Percentiles rank a stretch among this genome's conserved stretches.
Conservation (phyloP, 495 filamentous ascomycete genomes). For the Penicillium canescens region DNA sequence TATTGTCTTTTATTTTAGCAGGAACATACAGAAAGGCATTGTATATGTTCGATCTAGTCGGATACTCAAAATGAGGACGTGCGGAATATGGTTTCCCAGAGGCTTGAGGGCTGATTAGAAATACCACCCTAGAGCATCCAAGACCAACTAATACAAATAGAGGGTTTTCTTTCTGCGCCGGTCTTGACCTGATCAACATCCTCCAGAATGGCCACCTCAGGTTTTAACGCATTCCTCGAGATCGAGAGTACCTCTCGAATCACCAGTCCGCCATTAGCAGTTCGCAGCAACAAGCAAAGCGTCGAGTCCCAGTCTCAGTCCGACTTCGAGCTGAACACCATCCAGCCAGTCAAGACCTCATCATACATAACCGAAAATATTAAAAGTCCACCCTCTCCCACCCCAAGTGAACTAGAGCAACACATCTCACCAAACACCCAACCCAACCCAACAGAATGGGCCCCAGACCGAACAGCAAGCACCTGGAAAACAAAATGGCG, state of each 20-base stretch:
- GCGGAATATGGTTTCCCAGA: background rate
- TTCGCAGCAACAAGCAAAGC: constrained; percentile 33
- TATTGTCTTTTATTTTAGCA: background rate
- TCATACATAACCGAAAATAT: background rate
- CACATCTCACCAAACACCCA: constrained; percentile 32
- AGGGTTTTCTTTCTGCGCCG: no score
- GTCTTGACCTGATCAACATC: background rate
- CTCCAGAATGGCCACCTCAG: constrained; percentile 27
- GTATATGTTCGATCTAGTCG: no score
- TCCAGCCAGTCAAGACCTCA: constrained; percentile 25
- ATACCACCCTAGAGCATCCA: no score
- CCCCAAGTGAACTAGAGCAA: constrained; percentile 56
- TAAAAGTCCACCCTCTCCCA: constrained; percentile 4
- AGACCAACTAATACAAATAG: no score
- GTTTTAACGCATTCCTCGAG: constrained; percentile 32
- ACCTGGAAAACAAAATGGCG: constrained; percentile 52
- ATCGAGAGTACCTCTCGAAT: constrained; percentile 33
- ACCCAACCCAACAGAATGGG: constrained; percentile 60
- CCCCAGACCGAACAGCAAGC: constrained; percentile 30
- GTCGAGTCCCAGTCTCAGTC: constrained; percentile 19
- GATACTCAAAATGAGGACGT: no score
- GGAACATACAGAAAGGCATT: constrained; percentile 1
- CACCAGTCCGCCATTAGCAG: constrained; percentile 30
- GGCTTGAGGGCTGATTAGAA: no score
- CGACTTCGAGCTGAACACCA: constrained; percentile 34